These are phyloP conservation scores for Monilinia fructigena DNA, from an alignment of 2,329 filamentous ascomycete species.

Conservation along the genomic window DNA sequence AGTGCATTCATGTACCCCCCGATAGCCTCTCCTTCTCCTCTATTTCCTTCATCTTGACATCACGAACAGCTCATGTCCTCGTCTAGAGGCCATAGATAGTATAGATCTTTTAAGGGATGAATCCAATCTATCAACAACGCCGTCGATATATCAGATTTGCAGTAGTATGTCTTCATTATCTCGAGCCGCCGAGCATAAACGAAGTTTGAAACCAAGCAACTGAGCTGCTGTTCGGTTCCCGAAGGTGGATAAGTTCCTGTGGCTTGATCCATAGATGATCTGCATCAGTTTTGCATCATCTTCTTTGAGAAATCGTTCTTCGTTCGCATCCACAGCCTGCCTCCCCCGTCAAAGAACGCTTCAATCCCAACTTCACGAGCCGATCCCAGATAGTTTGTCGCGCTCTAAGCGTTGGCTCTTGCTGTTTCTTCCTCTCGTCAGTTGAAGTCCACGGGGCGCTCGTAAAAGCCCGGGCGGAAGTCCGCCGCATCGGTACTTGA, in stretches of 20 bases:
- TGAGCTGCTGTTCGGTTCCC: slow-evolving; percentile 88
- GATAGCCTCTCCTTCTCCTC: slow-evolving; percentile 71
- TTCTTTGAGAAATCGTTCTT: slow-evolving; percentile 46
- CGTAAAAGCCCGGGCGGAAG: slow-evolving; percentile 81
- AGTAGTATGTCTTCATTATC: slow-evolving; percentile 72
- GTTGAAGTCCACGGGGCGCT: slow-evolving; percentile 63
- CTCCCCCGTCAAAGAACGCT: slow-evolving; percentile 87
- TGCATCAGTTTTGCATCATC: slow-evolving; percentile 48
- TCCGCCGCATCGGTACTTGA: slow-evolving; percentile 51
- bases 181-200: slow-evolving; percentile 79
- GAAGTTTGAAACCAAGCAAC: slow-evolving; percentile 92
- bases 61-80: slow-evolving; percentile 73
- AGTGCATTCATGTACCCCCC: slow-evolving; percentile 79
- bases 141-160: slow-evolving; percentile 86
- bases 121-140: slow-evolving; percentile 94
- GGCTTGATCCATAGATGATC: slow-evolving; percentile 71
- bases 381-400: slow-evolving; percentile 74
- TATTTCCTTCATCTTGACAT: slow-evolving; percentile 70
- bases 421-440: slow-evolving; percentile 64
- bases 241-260: slow-evolving; percentile 80
- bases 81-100: slow-evolving; percentile 86
- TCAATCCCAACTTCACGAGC: slow-evolving; percentile 74
- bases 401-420: slow-evolving; percentile 58
- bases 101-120: slow-evolving; percentile 86
- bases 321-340: slow-evolving; percentile 59